Evolutionary conservation across 768 basidiomycete genomes (phyloP), one percentile per base, ranked within the genome.

Genomic region (Collybia sordida): DNA sequence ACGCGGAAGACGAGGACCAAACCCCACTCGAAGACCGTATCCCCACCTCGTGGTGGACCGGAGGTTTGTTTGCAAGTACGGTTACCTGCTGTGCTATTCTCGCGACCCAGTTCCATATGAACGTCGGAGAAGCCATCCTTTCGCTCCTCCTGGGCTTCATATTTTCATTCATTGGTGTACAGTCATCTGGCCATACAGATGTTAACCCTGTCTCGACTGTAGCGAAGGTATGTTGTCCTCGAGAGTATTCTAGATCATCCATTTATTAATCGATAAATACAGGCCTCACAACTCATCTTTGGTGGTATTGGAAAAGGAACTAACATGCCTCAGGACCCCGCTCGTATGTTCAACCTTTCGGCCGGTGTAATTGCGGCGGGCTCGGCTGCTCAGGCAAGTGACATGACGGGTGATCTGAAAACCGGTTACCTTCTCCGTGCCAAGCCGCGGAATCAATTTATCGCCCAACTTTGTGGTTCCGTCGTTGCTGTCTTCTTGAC

Each of bases 401-500:
- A 86, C 60, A 85, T 86, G 85, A 80, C 78, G 40, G 77, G 82
- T 49, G 85, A 86, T 61, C 63, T 86, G 57, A 85, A 86, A 68
- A 82, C 85, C n/a, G 81, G 82, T 52, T 84, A 84, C 62, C 79
- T 86, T 50, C 74, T 85, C 21, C 72, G 84, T 44, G 78, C 82
- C 11, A 85, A 82, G 56, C 84, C 84, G 34, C 74, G 66, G 48
- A 80, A 81, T 63, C 80, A 85, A 66, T 85, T 85, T 59, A 68
- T 80, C 52, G 81, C 79, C 21, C 82, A 83, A 64, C 66, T 83
- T 3, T 72, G 68, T 52, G 83, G 84, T 45, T 70, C 82, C 18
- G 68, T 82, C 48, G 79, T 84, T 42, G 76, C 85, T 18, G 69
- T 83, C 27, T 85, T 86, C 72, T 67, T 85, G 63, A 73, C 72